Conservation (phyloP, 768 basidiomycete genomes). For the Tephrocybe sp. region DNA sequence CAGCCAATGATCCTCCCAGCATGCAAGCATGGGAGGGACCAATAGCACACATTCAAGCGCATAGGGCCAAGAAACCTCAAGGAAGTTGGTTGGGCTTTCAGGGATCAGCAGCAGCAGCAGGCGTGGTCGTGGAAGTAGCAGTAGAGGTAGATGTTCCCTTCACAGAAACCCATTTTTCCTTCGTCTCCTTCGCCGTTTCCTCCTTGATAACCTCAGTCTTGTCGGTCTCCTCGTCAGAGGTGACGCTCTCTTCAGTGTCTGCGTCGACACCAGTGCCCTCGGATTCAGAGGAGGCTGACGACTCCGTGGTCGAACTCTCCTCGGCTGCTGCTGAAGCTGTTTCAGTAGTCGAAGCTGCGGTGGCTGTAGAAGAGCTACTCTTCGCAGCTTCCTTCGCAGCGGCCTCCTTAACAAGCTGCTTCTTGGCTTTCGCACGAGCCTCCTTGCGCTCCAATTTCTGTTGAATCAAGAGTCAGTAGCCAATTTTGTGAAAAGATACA, state of each 20-base stretch:
- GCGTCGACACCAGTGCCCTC: conserved; percentile 68
- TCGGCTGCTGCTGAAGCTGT: conserved; percentile 22
- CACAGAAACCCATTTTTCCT: conserved; percentile 80
- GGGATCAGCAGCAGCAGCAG: conserved; percentile 20
- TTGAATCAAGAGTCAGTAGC: conserved; percentile 4
- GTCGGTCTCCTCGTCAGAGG: conserved; percentile 71
- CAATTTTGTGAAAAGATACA: neutral
- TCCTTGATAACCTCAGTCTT: conserved; percentile 36
- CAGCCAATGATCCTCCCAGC: conserved; percentile 1
- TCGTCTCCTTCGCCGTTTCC: conserved; percentile 47
- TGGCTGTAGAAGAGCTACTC: conserved; percentile 36
- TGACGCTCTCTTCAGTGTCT: conserved; percentile 75
- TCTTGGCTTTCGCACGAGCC: conserved; percentile 55
- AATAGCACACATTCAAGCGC: conserved; percentile 7
- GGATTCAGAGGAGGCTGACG: conserved; percentile 45
- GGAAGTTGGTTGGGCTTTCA: conserved; percentile 9
- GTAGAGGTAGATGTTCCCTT: conserved; percentile 43
- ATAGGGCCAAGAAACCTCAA: conserved; percentile 8
- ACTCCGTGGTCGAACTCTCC: conserved; percentile 24
- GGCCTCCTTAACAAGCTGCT: conserved; percentile 23
- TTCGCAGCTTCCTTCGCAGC: conserved; percentile 33
- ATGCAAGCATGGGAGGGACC: conserved; percentile 5
- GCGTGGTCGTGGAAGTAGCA: conserved; percentile 18
- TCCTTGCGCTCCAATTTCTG: conserved; percentile 60
- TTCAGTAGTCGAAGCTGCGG: conserved; percentile 35